Evolutionary conservation across 1,139 yeast genomes (phyloP), one percentile per base, ranked within the genome.

Genomic region (Suhomyces bolitotheri): DNA sequence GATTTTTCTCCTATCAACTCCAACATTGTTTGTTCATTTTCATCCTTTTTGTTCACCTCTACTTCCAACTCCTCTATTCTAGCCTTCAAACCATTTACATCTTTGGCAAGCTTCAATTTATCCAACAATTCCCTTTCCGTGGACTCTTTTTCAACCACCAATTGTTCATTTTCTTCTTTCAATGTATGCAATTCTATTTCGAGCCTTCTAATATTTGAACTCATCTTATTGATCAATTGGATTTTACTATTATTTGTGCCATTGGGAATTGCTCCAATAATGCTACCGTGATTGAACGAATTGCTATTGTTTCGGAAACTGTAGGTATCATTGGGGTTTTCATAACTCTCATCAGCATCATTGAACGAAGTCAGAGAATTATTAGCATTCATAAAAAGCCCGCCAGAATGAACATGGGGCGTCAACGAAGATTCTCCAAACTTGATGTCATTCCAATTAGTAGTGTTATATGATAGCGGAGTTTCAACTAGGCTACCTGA

Each of bases 1-100:
- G 89, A 76, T 55, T 90, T 89, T 51, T 90, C 97, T 4, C 97
- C 97, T 13, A 90, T 71, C 44, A 88, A 60, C 49, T 83, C 87
- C 41, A 90, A 63, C 42, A 92, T 78, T 3, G 82, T 73, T 38
- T 78, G 81, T 36, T 80, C 73, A 29, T 69, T 68, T 4, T 50
- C 50, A n/a, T 65, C 56, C 33, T 77, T 60, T 3, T 56, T 59
- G 1, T 53, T 60, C 4, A 78, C 54, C 33, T 73, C 66, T 2
- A 40, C 40, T 29, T 67, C 60, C 20, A 78, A 56, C 8, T 48
- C 55, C 0, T 50, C 54, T 11, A 76, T 60, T 32, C 69, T 58
- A 2, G 40, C 27, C 31, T 70, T 64, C 17, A 77, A 57, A 0
- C 40, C 50, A 3, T 53, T 55, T 4, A 78, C 65, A 32, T 78